Conservation (phyloP, 2,329 filamentous ascomycete species). For the Botrytis galanthina region DNA sequence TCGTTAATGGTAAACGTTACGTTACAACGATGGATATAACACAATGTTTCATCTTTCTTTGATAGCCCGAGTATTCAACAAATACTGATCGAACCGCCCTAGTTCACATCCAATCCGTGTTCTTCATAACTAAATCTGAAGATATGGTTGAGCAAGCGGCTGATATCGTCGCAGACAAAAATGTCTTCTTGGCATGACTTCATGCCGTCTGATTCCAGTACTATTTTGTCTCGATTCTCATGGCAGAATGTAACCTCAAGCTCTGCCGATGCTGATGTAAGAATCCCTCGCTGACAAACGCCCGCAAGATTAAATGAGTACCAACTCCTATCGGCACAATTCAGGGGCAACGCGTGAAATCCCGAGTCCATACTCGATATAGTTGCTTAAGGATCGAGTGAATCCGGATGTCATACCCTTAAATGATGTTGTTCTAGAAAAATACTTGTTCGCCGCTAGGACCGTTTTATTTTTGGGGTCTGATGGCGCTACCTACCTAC, state of each 20-base stretch:
- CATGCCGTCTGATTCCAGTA: conserved; percentile 1
- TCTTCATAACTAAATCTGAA: not conserved
- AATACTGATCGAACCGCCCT: not conserved
- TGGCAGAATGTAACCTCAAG: not conserved
- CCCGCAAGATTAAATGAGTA: not conserved
- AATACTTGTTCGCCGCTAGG: not conserved
- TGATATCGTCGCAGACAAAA: not conserved
- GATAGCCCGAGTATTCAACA: not conserved
- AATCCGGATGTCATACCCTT: conserved; percentile 5
- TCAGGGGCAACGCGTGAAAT: not conserved
- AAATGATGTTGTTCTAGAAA: not conserved
- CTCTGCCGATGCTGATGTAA: not conserved
- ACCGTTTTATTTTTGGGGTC: not conserved
- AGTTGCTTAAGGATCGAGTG: conserved; percentile 5
- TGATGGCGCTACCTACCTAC: not conserved
- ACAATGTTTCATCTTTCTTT: not conserved
- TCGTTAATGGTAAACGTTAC: not conserved
- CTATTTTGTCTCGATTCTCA: not conserved
- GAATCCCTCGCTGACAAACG: conserved; percentile 2
- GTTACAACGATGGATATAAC: not conserved
- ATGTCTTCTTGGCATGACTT: not conserved
- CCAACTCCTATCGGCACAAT: not conserved
- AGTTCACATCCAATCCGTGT: not conserved
- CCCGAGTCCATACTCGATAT: not conserved
- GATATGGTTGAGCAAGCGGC: too few species aligned